Evolutionary conservation across 805 yeast genomes (phyloP), one percentile per base, ranked within the genome.

Genomic region (Pichia scutulata): DNA sequence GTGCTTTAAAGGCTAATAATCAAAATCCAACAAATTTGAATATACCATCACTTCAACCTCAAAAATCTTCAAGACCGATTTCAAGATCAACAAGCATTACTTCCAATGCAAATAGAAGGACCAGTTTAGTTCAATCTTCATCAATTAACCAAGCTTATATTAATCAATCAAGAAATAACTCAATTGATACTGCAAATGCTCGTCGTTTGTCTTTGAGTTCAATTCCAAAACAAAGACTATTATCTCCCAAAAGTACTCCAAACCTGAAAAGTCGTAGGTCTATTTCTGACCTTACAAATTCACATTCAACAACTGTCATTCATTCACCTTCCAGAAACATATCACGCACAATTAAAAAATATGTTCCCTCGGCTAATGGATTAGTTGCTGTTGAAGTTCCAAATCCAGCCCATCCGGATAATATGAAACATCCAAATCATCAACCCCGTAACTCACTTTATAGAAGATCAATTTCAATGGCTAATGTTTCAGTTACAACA

Each of bases 351-450:
- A 76, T 84, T 10, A 83, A 81, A 56, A 82, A 79, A 55, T 85
- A 84, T 67, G 74, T 85, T 43, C 92, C 93, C 2, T 82, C 89
- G 2, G 81, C 86, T 4, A 74, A 78, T 57, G 93, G 93, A 14
- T 71, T 85, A 49, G 76, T 82, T 46, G 73, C 83, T 10, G 70
- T 85, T 5, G 90, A 85, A 57, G 89, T 85, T 4, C 86, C 89
- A 0, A 75, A 73, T 13, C 57, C 60, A 7, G 46, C 50, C 23
- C 53, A 55, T 44, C 57, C 52, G 19, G 52, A 53, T 22, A 49
- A 49, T 26, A 48, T 48, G 36, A 19, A 33, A n/a, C 37, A 8
- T 7, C 12, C 23, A 4, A 43, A n/a, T 9, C 7, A 13, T 7
- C 41, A 41, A 14, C 7, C 14, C 14, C 33, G 33, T 9, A 30